These are phyloP conservation scores for Lupinus albus DNA, from an alignment of 306 rosid species.

Conservation along the genomic window DNA sequence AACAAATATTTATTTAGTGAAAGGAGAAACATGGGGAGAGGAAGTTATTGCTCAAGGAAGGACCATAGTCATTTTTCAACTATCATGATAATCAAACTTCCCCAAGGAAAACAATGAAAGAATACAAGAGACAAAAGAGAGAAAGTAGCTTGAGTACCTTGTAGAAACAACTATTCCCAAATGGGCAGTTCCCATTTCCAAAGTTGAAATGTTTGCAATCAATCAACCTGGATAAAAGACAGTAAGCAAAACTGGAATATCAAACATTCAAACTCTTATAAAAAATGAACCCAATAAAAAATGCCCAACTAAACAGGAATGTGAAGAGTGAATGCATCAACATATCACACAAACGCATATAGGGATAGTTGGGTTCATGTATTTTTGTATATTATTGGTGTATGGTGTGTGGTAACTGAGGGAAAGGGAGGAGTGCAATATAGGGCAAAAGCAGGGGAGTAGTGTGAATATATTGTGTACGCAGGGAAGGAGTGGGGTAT, in stretches of 20 bases:
- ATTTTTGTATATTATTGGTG: neutral
- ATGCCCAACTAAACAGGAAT: neutral
- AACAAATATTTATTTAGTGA: slow-evolving; percentile 3
- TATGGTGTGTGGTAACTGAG: neutral
- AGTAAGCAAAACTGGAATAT: slow-evolving; percentile 1
- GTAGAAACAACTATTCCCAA: slow-evolving; percentile 82
- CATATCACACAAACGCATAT: slow-evolving; percentile 1
- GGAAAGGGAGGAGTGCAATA: neutral
- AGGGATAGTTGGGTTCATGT: neutral
- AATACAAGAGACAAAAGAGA: slow-evolving; percentile 24
- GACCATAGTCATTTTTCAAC: slow-evolving; percentile 11
- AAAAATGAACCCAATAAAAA: neutral
- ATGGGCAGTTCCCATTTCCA: slow-evolving; percentile 92
- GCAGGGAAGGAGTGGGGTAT: too few species aligned
- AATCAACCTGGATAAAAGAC: slow-evolving; percentile 61
- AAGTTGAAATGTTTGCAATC: slow-evolving; percentile 90
- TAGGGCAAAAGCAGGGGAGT: too few species aligned
- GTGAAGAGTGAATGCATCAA: slow-evolving; percentile 12
- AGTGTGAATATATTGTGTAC: neutral
- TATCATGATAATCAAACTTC: slow-evolving; percentile 27
- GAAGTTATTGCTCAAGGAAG: slow-evolving; percentile 16
- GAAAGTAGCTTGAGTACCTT: slow-evolving; percentile 57
- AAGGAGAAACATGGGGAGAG: slow-evolving; percentile 5
- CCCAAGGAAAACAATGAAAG: neutral
- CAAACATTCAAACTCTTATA: slow-evolving; percentile 5